Conservation (phyloP, 352 stramenopile genomes). For the Phytopythium kandeliae region DNA sequence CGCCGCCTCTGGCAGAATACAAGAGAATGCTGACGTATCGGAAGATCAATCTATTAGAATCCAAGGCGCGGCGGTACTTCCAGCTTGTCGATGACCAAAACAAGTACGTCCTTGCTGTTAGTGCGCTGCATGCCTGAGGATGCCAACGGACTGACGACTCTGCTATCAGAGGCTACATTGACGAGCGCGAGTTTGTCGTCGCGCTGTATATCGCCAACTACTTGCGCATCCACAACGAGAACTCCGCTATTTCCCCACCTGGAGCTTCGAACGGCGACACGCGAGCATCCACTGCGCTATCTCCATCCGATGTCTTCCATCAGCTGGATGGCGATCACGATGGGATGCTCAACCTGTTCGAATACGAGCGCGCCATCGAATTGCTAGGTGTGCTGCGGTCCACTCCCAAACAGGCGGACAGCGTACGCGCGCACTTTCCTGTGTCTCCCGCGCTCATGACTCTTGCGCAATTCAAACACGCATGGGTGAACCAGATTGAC, state of each 20-base stretch:
- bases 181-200: slow-evolving; percentile 68
- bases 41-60: slow-evolving; percentile 59
- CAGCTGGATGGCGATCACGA: slow-evolving; percentile 59
- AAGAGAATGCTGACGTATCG: slow-evolving; percentile 70
- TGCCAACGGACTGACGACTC: not conserved
- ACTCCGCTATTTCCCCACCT: not conserved
- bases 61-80: slow-evolving; percentile 65
- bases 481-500: slow-evolving; percentile 48
- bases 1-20: slow-evolving; percentile 61
- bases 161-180: slow-evolving; percentile 43
- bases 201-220: slow-evolving; percentile 75
- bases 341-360: slow-evolving; percentile 50
- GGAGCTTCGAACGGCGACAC: not conserved
- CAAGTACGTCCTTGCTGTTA: slow-evolving; percentile 27
- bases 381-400: slow-evolving; percentile 26
- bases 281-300: slow-evolving; percentile 17
- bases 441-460: slow-evolving; percentile 24
- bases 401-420: slow-evolving; percentile 11
- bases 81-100: slow-evolving; percentile 67
- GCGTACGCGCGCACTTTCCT: slow-evolving; percentile 26
- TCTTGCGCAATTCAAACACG: slow-evolving; percentile 49
- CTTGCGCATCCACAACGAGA: slow-evolving; percentile 22
- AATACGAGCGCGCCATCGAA: slow-evolving; percentile 60
- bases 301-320: slow-evolving; percentile 51
- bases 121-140: not conserved